Base-by-base conservation (phyloP, 305 asterid genomes). In the Fraxinus velutina region DNA sequence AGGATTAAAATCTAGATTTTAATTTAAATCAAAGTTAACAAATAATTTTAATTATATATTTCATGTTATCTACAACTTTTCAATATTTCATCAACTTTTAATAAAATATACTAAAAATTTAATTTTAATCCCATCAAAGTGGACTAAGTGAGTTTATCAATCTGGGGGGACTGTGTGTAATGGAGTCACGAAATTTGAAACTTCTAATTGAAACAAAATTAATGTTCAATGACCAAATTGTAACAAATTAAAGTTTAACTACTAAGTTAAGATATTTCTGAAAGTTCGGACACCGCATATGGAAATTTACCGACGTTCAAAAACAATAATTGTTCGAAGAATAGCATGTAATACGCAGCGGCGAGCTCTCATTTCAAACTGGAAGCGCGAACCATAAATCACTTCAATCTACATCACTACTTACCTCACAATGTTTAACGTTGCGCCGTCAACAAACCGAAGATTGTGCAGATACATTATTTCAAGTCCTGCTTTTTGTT, bases 391-490 rank as follows among this genome's bases (percentile, higher is more conserved):
- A 47, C 83, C 34, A 42, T 29, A 86, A 77, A 34, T 83, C 39
- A 30, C 78, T 55, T 47, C 66, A 66, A 12, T 76, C 50, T 85
- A 77, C 10, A 47, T 21, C 42, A 27, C n/a, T 4, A 27, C 37
- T 66, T 12, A 4, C 17, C 17, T 22, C 73, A 30, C 84, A 70
- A 89, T 89, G 92, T 82, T 84, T 66, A 81, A 77, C 39, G 50
- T 73, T 21, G 82, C 62, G 10, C 79, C 89, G 9, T 85, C 85
- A 7, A 68, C 86, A 52, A 86, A 87, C 82, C 81, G 81, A 36
- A 73, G 81, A 7, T 74, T 75, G 77, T 79, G 75, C 86, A 42
- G 70, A 27, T 79, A 76, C 88, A 12, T 78, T 78, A 77, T 75
- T 2, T 73, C 80, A 2, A n/a, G 19, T 42, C 62, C 83, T 4